Evolutionary conservation across 169 alveolate genomes (phyloP).

Genomic region (Miamiensis avidus): DNA sequence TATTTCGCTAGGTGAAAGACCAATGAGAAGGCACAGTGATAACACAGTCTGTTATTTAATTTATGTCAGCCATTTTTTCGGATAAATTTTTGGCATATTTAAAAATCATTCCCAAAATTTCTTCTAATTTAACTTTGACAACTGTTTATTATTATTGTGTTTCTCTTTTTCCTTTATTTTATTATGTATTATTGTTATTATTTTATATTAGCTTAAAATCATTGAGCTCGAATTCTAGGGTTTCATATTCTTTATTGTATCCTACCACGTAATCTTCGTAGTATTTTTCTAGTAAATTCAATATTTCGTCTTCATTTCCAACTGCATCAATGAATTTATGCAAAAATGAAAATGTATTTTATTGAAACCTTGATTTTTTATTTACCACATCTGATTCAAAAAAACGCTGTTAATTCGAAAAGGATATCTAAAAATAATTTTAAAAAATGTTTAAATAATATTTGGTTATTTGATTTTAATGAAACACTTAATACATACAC

Average conservation of each 20-base stretch:
- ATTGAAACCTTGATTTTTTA: slow-evolving; percentile 61
- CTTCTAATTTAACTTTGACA: slow-evolving; percentile 48
- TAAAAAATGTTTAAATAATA: neutral
- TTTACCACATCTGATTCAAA: slow-evolving; percentile 60
- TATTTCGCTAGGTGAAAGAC: slow-evolving; percentile 37
- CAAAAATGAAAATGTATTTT: slow-evolving; percentile 52
- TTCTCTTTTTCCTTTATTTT: slow-evolving; percentile 21
- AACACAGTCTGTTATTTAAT: slow-evolving; percentile 59
- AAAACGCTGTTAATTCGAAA: slow-evolving; percentile 56
- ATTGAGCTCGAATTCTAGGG: slow-evolving; percentile 61
- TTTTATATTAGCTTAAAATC: slow-evolving; percentile 50
- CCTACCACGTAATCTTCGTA: slow-evolving; percentile 35
- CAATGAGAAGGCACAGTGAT: slow-evolving; percentile 65
- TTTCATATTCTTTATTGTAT: slow-evolving; percentile 56
- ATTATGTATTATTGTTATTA: slow-evolving; percentile 26
- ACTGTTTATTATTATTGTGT: too few relatives aligned
- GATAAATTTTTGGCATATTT: slow-evolving; percentile 54
- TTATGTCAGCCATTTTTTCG: slow-evolving; percentile 58
- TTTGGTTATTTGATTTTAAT: neutral
- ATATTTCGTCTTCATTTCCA: slow-evolving; percentile 45
- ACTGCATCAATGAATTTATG: slow-evolving; percentile 60
- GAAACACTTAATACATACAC: slow-evolving; percentile 25
- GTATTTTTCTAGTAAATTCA: slow-evolving; percentile 17
- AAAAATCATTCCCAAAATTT: slow-evolving; percentile 66
- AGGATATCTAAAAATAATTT: slow-evolving; percentile 33